Base-by-base conservation (phyloP, 768 basidiomycete genomes). In the Xerocomellus intermedius region DNA sequence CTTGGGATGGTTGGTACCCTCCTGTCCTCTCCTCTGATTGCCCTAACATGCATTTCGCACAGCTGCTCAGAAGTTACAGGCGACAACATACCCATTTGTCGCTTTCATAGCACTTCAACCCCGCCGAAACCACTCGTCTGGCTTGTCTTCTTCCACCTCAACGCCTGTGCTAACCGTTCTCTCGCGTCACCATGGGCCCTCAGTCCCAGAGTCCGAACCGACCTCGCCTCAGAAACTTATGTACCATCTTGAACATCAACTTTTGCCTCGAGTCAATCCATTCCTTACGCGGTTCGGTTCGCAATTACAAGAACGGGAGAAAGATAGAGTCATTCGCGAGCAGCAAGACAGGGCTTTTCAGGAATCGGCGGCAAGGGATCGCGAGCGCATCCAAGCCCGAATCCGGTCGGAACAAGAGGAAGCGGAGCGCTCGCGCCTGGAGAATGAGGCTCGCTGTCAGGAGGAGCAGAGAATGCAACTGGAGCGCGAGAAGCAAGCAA, bases 11-110 rank as follows among this genome's bases (percentile, higher is more conserved):
- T 87, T 42, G 42, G 73, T 48, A 17, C 48, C 28, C 17, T 30
- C 0, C 1, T 13, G 1, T 30, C 24, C n/a, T 46, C 10, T 16
- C 33, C 8, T 43, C 43, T 21, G 1, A 33, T 28, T 39, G 17
- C 35, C 26, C 37, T 57, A 3, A 68, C 41, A 28, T n/a, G 17
- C 9, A 48, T 42, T 32, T 41, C 38, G 17, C 17, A 30, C 58
- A 77, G 89, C 75, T 28, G 75, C 84, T 13, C 82, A 87, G 64
- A 91, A 89, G 67, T 75, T 98, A 1, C 85, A 91, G 65, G 87
- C 87, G 3, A 94, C 94, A 2, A 93, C 94, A 0, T 97, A 89
- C 64, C 97, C 96, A 0, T 95, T 95, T 57, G 79, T 99, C 45
- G 91, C 91, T 1, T 99, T 98, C 70, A 70, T 97, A 45, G 87